Evolutionary conservation across 192 early-diverging fungal species (phyloP).

Genomic region (Radiomyces spectabilis): DNA sequence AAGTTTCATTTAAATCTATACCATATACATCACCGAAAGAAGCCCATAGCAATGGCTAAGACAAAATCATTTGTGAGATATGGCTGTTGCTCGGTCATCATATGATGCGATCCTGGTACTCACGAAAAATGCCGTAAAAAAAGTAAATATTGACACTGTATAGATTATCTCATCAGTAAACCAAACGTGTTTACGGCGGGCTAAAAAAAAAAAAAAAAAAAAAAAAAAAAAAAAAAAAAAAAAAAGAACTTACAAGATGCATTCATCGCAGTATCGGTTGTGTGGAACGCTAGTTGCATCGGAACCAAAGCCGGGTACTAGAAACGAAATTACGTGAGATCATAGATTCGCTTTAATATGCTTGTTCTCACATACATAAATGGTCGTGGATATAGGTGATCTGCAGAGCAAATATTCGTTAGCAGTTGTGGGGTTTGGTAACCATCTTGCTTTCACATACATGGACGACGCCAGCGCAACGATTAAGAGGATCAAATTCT

Average conservation of each 20-base stretch:
- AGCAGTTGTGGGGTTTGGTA: background rate
- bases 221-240: background rate
- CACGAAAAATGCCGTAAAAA: constrained; percentile 6
- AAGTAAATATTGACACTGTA: constrained; percentile 7
- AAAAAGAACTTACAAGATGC: background rate
- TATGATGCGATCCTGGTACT: background rate
- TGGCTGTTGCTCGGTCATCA: background rate
- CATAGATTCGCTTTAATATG: background rate
- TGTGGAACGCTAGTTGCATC: constrained; percentile 7
- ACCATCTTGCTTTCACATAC: background rate
- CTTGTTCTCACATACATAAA: background rate
- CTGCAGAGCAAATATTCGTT: background rate
- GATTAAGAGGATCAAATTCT: constrained; percentile 7
- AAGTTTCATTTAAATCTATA: no score
- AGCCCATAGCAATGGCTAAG: constrained; percentile 7
- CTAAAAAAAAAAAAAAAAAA: background rate
- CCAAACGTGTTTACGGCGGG: background rate
- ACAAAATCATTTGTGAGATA: background rate
- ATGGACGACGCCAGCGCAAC: constrained; percentile 6
- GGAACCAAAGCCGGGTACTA: constrained; percentile 8
- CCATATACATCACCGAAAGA: constrained; percentile 6
- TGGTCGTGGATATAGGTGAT: constrained; percentile 1
- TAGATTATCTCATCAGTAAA: no score
- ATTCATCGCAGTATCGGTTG: constrained; percentile 11
- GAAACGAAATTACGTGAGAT: background rate